These are phyloP conservation scores for Colletotrichum godetiae DNA, from an alignment of 2,329 filamentous ascomycete species.

Conservation along the genomic window DNA sequence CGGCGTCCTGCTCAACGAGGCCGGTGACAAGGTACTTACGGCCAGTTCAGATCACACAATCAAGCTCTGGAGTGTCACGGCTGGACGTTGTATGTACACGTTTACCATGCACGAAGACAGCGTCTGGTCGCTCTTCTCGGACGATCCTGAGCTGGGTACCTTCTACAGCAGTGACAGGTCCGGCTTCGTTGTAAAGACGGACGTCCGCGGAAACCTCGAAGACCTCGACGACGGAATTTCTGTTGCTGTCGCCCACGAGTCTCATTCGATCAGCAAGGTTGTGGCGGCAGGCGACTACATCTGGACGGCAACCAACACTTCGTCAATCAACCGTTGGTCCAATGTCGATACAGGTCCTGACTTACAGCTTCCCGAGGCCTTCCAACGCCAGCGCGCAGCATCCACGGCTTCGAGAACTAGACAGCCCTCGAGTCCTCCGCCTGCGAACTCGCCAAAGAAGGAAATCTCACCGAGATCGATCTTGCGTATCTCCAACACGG, in stretches of 20 bases:
- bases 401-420: conserved; percentile 46
- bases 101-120: conserved; percentile 99
- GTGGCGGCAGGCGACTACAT: conserved; percentile 79
- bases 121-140: conserved; percentile 94
- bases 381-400: conserved; percentile 59
- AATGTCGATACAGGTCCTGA: conserved; percentile 84
- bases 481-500: conserved; percentile 85
- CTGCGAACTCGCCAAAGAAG: conserved; percentile 57
- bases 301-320: conserved; percentile 91
- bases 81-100: conserved; percentile 96
- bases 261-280: conserved; percentile 80
- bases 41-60: conserved; percentile 96
- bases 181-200: conserved; percentile 95
- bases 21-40: conserved; percentile 91
- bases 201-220: conserved; percentile 77
- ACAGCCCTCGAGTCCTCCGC: conserved; percentile 46
- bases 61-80: conserved; percentile 97
- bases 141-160: conserved; percentile 84
- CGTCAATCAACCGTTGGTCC: conserved; percentile 91
- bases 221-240: conserved; percentile 87
- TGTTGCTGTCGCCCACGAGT: conserved; percentile 91
- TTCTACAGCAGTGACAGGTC: conserved; percentile 97
- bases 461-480: conserved; percentile 83
- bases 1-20: conserved; percentile 88
- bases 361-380: conserved; percentile 71